phyloP scores from a whole-genome alignment of 495 filamentous ascomycete species.

The Hypoxylon perforatum region DNA sequence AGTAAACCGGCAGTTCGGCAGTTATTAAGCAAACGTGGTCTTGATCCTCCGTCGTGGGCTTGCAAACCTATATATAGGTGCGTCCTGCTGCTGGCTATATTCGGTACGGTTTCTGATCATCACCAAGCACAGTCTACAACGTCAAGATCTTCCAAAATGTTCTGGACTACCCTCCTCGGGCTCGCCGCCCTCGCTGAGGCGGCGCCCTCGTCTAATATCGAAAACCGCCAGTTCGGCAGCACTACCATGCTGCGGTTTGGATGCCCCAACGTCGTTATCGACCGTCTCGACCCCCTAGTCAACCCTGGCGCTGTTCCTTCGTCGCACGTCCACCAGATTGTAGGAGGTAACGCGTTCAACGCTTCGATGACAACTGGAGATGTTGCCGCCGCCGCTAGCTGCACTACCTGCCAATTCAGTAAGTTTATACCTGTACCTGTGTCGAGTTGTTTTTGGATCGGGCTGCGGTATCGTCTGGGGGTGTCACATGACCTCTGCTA shows the following conservation, averaged over 20 bases:
- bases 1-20: constrained; percentile 34
- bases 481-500: background rate
- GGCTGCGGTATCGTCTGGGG: too few relatives aligned
- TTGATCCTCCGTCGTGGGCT: background rate
- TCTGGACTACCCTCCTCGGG: constrained; percentile 51
- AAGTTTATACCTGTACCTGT: too few relatives aligned
- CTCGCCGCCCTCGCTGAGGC: constrained; percentile 52
- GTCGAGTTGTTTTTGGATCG: too few relatives aligned
- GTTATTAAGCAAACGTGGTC: constrained; percentile 30
- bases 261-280: constrained; percentile 56
- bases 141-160: constrained; percentile 45
- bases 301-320: constrained; percentile 54
- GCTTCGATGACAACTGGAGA: constrained; percentile 56
- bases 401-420: constrained; percentile 57
- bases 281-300: constrained; percentile 57
- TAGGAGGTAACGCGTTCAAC: constrained; percentile 60
- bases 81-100: constrained; percentile 14
- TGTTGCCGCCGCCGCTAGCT: constrained; percentile 49
- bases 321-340: constrained; percentile 58
- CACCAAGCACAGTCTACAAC: constrained; percentile 12
- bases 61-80: constrained; percentile 35
- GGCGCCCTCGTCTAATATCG: constrained; percentile 52
- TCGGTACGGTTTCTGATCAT: constrained; percentile 4
- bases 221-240: constrained; percentile 43
- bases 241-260: constrained; percentile 61